Percentiles rank a stretch among this genome's conserved stretches.
phyloP scores from a whole-genome alignment of 164 flowering plant species.

The Santalum album region DNA sequence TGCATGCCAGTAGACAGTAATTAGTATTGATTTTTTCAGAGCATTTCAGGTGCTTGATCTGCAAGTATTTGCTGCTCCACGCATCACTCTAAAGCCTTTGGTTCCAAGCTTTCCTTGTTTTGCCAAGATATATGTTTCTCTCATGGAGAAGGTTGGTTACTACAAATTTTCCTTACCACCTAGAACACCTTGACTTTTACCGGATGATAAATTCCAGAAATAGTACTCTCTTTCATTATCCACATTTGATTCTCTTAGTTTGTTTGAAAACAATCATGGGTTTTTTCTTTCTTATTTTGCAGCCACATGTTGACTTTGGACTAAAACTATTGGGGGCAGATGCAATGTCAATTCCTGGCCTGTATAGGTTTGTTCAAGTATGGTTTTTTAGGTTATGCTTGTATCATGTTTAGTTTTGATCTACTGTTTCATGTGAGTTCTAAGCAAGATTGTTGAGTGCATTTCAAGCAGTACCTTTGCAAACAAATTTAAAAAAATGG shows the following conservation, averaged over 20 bases:
- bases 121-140: conserved; percentile 75
- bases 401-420: no score
- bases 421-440: no score
- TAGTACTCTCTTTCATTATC: no score
- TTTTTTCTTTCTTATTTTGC: conserved; percentile 10
- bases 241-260: no score
- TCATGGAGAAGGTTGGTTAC: conserved; percentile 71
- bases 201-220: no score
- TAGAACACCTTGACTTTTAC: no score
- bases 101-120: conserved; percentile 94
- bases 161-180: neutral
- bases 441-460: no score
- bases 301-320: conserved; percentile 76
- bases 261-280: no score
- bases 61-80: conserved; percentile 90
- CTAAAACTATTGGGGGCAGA: conserved; percentile 49
- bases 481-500: no score
- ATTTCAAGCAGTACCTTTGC: no score
- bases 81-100: conserved; percentile 91
- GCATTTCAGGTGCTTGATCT: conserved; percentile 73
- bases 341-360: conserved; percentile 55
- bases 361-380: conserved; percentile 54
- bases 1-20: neutral
- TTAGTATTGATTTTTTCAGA: conserved; percentile 12
- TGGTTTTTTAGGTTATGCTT: neutral